A percentile compares a stretch with the other conserved stretches of the same genome.
phyloP scores from a whole-genome alignment of 371 early-diverging fungal genomes.

The Pancytospora philotis region DNA sequence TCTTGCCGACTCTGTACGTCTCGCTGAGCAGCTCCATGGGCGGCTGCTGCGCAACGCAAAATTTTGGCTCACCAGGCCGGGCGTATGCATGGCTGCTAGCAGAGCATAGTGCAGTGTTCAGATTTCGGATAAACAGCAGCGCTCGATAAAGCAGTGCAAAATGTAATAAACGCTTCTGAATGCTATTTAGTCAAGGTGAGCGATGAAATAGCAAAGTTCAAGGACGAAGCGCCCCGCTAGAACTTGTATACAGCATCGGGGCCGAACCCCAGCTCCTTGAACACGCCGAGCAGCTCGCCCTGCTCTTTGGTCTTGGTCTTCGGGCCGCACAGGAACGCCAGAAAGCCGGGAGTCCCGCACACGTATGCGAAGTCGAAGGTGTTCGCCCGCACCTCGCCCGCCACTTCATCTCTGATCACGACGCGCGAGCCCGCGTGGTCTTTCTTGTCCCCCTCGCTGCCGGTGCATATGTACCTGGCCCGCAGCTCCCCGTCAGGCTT shows the following conservation, averaged over 20 bases:
- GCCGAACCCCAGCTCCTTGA: constrained; percentile 71
- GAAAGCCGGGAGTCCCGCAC: constrained; percentile 68
- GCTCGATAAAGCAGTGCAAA: no score
- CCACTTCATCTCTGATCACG: not conserved
- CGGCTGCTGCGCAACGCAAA: no score
- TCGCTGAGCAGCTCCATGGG: constrained; percentile 1
- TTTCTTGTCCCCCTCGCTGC: not conserved
- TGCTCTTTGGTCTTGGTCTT: constrained; percentile 71
- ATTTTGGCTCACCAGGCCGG: no score
- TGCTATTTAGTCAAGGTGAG: no score
- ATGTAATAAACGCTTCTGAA: no score
- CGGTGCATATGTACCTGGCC: not conserved
- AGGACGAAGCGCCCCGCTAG: no score
- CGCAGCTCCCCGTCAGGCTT: not conserved
- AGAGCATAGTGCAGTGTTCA: no score
- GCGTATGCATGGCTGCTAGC: no score
- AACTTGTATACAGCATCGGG: constrained; percentile 74
- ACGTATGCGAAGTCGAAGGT: constrained; percentile 66
- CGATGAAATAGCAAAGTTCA: no score
- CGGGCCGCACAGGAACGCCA: constrained; percentile 68
- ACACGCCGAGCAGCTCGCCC: constrained; percentile 66
- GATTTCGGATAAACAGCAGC: no score
- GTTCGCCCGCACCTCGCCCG: not conserved
- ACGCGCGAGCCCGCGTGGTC: no score
- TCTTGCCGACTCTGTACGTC: not conserved